These are phyloP conservation scores for Yamadazyma olivae DNA, from an alignment of 805 yeast species.

Conservation along the genomic window DNA sequence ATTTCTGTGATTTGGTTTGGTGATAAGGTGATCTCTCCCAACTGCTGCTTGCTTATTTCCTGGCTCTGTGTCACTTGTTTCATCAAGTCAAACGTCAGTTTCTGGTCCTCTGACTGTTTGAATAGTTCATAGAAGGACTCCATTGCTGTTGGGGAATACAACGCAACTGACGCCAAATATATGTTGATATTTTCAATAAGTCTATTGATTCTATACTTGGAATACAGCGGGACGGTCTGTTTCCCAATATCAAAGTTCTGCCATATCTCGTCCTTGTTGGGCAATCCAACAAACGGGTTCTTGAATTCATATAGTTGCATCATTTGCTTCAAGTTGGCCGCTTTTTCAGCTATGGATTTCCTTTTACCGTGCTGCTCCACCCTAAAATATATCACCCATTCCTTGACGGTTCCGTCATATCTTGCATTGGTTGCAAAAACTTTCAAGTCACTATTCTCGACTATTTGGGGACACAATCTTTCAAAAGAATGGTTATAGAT, in stretches of 20 bases:
- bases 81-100: conserved; percentile 31
- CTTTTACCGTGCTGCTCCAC: conserved; percentile 3
- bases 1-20: conserved; percentile 33
- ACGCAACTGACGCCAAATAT: conserved; percentile 41
- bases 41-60: conserved; percentile 17
- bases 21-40: conserved; percentile 24
- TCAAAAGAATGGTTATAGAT: conserved; percentile 19
- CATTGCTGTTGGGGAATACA: conserved; percentile 13
- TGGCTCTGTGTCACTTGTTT: conserved; percentile 12
- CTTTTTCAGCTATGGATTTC: conserved; percentile 12
- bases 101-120: conserved; percentile 7
- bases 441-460: neutral
- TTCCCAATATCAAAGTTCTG: conserved; percentile 24
- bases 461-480: conserved; percentile 17
- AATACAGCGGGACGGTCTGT: conserved; percentile 27
- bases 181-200: conserved; percentile 47
- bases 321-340: conserved; percentile 20
- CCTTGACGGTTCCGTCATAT: conserved; percentile 25
- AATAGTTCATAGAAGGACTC: conserved; percentile 1
- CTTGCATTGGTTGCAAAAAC: conserved; percentile 32
- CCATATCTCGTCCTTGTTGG: conserved; percentile 19
- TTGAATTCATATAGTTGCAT: conserved; percentile 21
- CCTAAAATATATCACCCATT: conserved; percentile 31
- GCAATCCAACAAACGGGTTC: conserved; percentile 18
- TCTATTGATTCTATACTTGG: conserved; percentile 47